These are phyloP conservation scores for Debaryomyces castellii DNA, from an alignment of 805 yeast genomes.

Conservation along the genomic window DNA sequence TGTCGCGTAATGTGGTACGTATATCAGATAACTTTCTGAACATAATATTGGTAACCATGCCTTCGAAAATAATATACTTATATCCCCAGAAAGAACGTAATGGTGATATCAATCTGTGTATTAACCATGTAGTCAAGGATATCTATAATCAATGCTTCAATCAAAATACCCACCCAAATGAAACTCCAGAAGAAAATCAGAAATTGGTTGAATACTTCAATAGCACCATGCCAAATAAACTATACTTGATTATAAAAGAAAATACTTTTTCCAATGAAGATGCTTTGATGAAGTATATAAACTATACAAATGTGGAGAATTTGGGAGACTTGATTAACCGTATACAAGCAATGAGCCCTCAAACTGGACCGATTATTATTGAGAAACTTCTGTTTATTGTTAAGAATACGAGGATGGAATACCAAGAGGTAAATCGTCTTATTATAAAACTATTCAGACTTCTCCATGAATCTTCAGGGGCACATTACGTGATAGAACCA, in stretches of 20 bases:
- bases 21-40: too few relatives aligned
- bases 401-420: conserved; percentile 5
- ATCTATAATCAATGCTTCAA: background rate
- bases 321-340: conserved; percentile 5
- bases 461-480: background rate
- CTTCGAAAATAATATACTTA: background rate
- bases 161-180: background rate
- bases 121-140: background rate
- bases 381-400: conserved; percentile 10
- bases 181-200: background rate
- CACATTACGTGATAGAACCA: conserved; percentile 6
- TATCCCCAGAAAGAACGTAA: background rate
- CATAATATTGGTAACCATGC: too few relatives aligned
- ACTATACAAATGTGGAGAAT: conserved; percentile 9
- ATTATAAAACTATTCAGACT: conserved; percentile 7
- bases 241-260: conserved; percentile 2
- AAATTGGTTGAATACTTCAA: conserved; percentile 5
- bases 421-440: conserved; percentile 6
- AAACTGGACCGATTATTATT: conserved; percentile 4
- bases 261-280: background rate
- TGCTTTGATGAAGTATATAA: conserved; percentile 3
- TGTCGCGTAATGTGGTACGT: background rate
- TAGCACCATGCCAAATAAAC: conserved; percentile 8
- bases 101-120: conserved; percentile 1
- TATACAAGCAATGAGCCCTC: background rate